phyloP scores from a whole-genome alignment of 441 rosid genomes.

The Hura crepitans region DNA sequence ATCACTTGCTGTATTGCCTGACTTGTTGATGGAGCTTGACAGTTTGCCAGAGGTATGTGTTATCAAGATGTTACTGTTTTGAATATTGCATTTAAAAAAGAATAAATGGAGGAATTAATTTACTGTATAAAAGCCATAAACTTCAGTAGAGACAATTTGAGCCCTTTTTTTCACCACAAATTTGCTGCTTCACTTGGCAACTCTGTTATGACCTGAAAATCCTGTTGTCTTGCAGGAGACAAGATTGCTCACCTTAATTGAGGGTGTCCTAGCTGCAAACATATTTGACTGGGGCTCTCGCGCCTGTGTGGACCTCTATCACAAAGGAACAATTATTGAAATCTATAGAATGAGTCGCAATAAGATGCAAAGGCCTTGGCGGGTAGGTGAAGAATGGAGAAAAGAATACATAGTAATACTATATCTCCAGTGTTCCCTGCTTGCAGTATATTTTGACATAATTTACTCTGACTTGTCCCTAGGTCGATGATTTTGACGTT shows the following conservation, averaged over 20 bases:
- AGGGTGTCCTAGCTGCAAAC: conserved; percentile 97
- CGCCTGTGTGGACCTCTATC: conserved; percentile 97
- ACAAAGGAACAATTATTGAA: conserved; percentile 94
- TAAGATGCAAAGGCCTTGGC: conserved; percentile 99
- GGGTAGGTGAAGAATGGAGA: conserved; percentile 42
- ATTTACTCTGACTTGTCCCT: conserved; percentile 15
- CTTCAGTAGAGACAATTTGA: background rate
- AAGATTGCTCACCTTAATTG: conserved; percentile 79
- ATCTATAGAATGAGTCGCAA: conserved; percentile 98
- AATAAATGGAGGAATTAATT: background rate
- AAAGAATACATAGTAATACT: conserved; percentile 11
- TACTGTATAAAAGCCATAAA: background rate
- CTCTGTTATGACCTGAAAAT: conserved; percentile 3
- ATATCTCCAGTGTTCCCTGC: background rate
- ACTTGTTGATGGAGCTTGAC: conserved; percentile 82
- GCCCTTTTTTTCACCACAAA: background rate
- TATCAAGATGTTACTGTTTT: conserved; percentile 14
- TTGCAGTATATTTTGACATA: conserved; percentile 13
- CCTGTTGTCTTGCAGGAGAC: conserved; percentile 56
- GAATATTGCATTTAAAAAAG: background rate
- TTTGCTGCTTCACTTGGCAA: conserved; percentile 10
- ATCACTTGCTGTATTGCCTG: conserved; percentile 94
- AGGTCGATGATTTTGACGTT: conserved; percentile 95
- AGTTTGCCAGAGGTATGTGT: conserved; percentile 68
- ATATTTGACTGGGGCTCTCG: conserved; percentile 99